These are phyloP conservation scores for Eucalyptus cloeziana DNA, from an alignment of 345 rosid genomes.

Conservation along the genomic window DNA sequence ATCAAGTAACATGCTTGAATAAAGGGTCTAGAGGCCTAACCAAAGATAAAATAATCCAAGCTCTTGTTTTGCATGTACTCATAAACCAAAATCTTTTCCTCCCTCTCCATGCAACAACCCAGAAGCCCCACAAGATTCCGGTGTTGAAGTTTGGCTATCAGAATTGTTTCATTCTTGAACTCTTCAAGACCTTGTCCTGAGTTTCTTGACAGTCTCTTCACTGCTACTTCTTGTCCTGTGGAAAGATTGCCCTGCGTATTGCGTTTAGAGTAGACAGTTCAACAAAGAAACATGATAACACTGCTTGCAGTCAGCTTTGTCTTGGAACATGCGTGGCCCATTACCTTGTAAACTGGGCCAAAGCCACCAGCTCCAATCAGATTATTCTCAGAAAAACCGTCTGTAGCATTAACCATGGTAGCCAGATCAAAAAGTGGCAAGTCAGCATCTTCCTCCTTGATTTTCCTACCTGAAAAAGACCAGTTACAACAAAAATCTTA, in stretches of 20 bases:
- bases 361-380: slow-evolving; percentile 40
- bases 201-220: slow-evolving; percentile 24
- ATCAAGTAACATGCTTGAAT: background rate
- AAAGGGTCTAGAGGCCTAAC: slow-evolving; percentile 1
- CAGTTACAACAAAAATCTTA: background rate
- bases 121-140: slow-evolving; percentile 35
- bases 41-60: slow-evolving; percentile 27
- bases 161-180: slow-evolving; percentile 22
- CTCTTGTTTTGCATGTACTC: slow-evolving; percentile 31
- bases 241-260: slow-evolving; percentile 19
- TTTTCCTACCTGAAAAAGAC: background rate
- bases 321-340: background rate
- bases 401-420: slow-evolving; percentile 17
- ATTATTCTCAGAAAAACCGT: slow-evolving; percentile 12
- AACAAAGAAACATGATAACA: background rate
- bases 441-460: slow-evolving; percentile 1
- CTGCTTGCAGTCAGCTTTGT: background rate
- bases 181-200: slow-evolving; percentile 31
- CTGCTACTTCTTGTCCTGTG: slow-evolving; percentile 34
- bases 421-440: slow-evolving; percentile 22
- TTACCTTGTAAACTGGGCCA: slow-evolving; percentile 32
- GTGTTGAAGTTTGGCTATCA: slow-evolving; percentile 45
- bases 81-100: slow-evolving; percentile 15
- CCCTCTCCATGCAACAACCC: slow-evolving; percentile 33
- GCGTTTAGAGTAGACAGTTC: background rate